Base-by-base conservation (phyloP, 768 basidiomycete genomes). In the Leccinum olivaceopallidum region DNA sequence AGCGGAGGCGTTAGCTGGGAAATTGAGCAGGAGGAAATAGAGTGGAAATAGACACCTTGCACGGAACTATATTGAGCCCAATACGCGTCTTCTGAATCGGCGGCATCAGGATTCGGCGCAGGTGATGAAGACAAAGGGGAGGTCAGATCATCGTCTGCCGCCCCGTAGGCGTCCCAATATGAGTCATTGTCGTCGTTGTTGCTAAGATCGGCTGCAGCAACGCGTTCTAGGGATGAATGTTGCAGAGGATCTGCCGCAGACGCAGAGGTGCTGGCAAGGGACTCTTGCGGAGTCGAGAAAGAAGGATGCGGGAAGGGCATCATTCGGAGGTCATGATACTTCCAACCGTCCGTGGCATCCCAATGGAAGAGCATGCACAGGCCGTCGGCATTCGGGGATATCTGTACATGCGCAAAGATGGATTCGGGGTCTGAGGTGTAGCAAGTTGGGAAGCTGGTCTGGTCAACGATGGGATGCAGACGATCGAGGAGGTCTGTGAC, bases 21-120 rank as follows among this genome's bases (percentile, higher is more conserved):
- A 28, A 26, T 58, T 44, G 52, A 44, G 54, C 20, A 49, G 28
- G 48, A 51, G 56, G 57, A n/a, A 20, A 24, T 66, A 75, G 66
- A 6, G 36, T 34, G 60, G 62, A 61, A 53, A 62, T 63, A 63
- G 48, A 22, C 58, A 89, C 89, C 89, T 73, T 91, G 88, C 7
- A 90, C 80, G 20, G 79, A 77, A 32, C 86, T 77, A 70, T 91
- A 91, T 62, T 81, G 86, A 26, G 87, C 88, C 89, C 89, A 91
- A 65, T 91, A 91, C 6, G 86, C 87, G 60, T 90, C 89, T 61
- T 84, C 82, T 47, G 56, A 63, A 37, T 69, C 70, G 1, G 67
- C 64, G 22, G 9, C 22, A 36, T 52, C 56, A 12, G 32, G 18
- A 13, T 51, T 49, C 20, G 39, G 53, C 70, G 71, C 53, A 61